phyloP scores from a whole-genome alignment of 345 rosid species.

The Eucalyptus leucophloia region DNA sequence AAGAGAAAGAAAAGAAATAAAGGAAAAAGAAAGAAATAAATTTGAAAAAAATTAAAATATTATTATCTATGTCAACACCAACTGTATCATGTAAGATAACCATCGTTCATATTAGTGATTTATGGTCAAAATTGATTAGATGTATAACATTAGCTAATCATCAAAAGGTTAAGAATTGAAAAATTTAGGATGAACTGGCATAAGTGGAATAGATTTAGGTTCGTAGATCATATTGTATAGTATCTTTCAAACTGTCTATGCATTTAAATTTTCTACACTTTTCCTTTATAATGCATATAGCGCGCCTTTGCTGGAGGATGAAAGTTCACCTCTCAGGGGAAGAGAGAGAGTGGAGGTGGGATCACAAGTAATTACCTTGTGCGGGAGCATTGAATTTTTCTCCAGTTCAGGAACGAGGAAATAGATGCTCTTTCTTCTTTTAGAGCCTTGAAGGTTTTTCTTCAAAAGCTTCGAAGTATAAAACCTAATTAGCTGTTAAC shows the following conservation, averaged over 20 bases:
- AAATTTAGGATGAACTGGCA: background rate
- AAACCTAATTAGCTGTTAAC: background rate
- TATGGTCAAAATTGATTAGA: rapidly evolving
- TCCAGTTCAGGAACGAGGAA: background rate
- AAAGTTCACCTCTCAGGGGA: background rate
- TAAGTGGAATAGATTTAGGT: background rate
- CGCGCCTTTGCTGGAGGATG: background rate
- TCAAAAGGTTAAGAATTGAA: too few relatives aligned
- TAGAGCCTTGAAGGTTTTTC: background rate
- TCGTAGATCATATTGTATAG: background rate
- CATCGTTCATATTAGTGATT: rapidly evolving
- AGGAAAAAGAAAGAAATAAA: too few relatives aligned
- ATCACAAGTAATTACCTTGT: background rate
- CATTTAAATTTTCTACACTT: background rate
- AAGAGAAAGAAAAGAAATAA: too few relatives aligned
- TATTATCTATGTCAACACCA: rapidly evolving
- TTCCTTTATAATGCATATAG: background rate
- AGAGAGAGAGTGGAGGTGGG: background rate
- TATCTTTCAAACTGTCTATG: background rate
- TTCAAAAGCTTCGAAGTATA: background rate
- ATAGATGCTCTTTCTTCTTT: background rate
- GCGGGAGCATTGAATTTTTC: background rate
- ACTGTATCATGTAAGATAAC: rapidly evolving
- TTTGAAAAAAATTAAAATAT: too few relatives aligned
- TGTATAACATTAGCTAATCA: rapidly evolving